phyloP scores from a whole-genome alignment of 306 rosid genomes.

The Castanea mollissima region DNA sequence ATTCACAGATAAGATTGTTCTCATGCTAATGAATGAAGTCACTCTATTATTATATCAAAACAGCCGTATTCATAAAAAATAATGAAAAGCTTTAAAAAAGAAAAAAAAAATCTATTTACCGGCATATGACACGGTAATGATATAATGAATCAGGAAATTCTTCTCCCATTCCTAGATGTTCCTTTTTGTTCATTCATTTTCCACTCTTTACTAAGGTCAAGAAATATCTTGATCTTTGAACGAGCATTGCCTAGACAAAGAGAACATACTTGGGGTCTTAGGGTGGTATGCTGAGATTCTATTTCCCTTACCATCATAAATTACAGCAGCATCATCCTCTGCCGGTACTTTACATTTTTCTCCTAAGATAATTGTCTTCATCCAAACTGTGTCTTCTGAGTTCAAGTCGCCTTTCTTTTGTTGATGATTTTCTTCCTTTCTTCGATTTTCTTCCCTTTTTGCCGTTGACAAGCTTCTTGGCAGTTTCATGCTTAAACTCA shows the following conservation, averaged over 20 bases:
- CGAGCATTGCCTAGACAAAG: slow-evolving; percentile 44
- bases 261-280: slow-evolving; percentile 23
- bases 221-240: slow-evolving; percentile 34
- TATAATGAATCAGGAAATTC: not conserved
- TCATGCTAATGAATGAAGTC: no score
- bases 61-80: not conserved
- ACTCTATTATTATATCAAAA: not conserved
- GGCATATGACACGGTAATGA: not conserved
- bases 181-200: not conserved
- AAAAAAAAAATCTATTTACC: not conserved
- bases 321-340: slow-evolving; percentile 39
- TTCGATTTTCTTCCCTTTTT: slow-evolving; percentile 27
- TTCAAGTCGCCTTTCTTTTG: slow-evolving; percentile 35
- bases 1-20: no score
- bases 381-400: slow-evolving; percentile 72
- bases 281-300: slow-evolving; percentile 66
- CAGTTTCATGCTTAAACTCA: slow-evolving; percentile 48
- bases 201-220: slow-evolving; percentile 8
- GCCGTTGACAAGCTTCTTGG: slow-evolving; percentile 57
- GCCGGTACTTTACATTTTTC: slow-evolving; percentile 63
- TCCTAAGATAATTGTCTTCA: slow-evolving; percentile 80
- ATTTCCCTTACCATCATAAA: slow-evolving; percentile 61
- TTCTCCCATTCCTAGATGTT: not conserved
- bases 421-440: slow-evolving; percentile 27
- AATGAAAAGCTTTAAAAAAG: not conserved